Base-by-base conservation (phyloP, 1,284 basidiomycete species). In the Sporisorium graminicola region DNA sequence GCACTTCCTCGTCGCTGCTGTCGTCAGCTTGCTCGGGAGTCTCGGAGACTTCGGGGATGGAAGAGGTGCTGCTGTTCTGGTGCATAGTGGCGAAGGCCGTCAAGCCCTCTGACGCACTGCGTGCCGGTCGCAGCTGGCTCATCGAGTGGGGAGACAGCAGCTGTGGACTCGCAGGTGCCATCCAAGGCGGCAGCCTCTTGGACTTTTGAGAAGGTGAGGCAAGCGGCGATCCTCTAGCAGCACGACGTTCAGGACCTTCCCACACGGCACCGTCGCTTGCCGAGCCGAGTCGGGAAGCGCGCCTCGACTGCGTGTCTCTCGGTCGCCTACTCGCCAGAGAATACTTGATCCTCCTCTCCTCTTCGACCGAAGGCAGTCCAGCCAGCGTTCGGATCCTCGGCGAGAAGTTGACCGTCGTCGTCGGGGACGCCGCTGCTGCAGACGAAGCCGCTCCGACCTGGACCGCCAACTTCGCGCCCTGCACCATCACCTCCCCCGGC, bases 1-100 rank as follows among this genome's bases (percentile, higher is more conserved):
- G 78, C 3, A 80, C 64, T 18, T 80, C 78, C 20, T 81, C 80
- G 46, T 78, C 77, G 42, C 79, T 79, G 56, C 67, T 75, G n/a
- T 65, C 65, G 4, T 31, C 63, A 6, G 31, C 58, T 13, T 50
- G 33, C 14, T 68, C 68, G 18, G 58, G 53, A 5, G 42, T 33
- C 50, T 67, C 68, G 13, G 33, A 58, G 24, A 46, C 65, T 43
- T 64, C 61, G 2, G 68, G 56, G n/a, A 60, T 66, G 3, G 63
- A 63, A 2, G 57, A 53, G 8, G 67, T 51, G 35, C 60, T 64
- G 29, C 59, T 43, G 40, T 65, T 64, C 43, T 58, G 57, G 18
- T 65, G 65, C 47, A 59, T 3, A 0, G 50, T 59, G 14, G 26
- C 35, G 24, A 69, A 66, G 0, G 56, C 52, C 2, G 62, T 16